Evolutionary conservation across 108 stramenopile species (phyloP).

Genomic region (Seminavis robusta): DNA sequence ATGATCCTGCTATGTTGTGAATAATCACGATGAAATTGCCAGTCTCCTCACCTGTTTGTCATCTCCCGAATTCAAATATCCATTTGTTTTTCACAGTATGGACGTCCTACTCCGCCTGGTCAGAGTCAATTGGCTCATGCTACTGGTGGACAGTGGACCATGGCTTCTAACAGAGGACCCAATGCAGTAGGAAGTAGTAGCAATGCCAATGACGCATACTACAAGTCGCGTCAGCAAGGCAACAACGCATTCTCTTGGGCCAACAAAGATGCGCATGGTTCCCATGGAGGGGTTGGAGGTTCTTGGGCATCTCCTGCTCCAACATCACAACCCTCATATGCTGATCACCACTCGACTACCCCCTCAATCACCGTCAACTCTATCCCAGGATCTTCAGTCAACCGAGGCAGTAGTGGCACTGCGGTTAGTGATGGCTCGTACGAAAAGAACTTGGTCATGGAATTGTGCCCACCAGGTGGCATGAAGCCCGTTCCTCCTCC

Average conservation of each 20-base stretch:
- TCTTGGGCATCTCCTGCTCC: slow-evolving; percentile 42
- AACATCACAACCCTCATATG: slow-evolving; percentile 12
- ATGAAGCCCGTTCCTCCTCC: slow-evolving; percentile 92
- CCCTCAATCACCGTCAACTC: too few species aligned
- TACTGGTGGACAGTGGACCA: slow-evolving; percentile 88
- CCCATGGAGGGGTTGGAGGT: slow-evolving; percentile 55
- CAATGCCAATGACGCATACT: slow-evolving; percentile 56
- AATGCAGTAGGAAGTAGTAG: slow-evolving; percentile 55
- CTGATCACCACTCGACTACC: too few species aligned
- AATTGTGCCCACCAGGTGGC: slow-evolving; percentile 92
- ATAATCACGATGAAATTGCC: too few species aligned
- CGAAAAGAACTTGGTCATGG: slow-evolving; percentile 87
- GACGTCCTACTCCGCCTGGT: slow-evolving; percentile 65
- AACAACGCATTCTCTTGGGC: too few species aligned
- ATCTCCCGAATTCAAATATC: too few species aligned
- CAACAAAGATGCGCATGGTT: too few species aligned
- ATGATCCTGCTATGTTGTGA: too few species aligned
- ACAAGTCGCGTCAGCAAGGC: too few species aligned
- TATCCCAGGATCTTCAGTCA: too few species aligned
- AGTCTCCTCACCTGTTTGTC: too few species aligned
- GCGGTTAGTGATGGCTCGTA: slow-evolving; percentile 77
- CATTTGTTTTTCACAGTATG: too few species aligned
- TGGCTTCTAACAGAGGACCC: slow-evolving; percentile 85
- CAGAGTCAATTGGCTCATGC: slow-evolving; percentile 57
- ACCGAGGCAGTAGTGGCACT: too few species aligned